Evolutionary conservation across 1,139 yeast species (phyloP).

Genomic region (Nakaseomyces glabratus): DNA sequence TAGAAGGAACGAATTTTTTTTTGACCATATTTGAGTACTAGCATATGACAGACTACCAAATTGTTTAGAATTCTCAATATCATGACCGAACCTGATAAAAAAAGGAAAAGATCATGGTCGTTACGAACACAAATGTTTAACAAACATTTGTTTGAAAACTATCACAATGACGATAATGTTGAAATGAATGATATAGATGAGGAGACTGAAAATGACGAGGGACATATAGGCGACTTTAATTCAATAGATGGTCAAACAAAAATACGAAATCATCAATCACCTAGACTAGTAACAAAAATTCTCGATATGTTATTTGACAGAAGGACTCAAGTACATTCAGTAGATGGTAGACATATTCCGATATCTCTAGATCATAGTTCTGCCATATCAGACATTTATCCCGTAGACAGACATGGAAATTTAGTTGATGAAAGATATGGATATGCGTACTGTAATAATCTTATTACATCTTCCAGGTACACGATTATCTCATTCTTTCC

Average conservation of each 20-base stretch:
- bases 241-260: conserved; percentile 13
- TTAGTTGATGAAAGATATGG: conserved; percentile 56
- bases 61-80: background rate
- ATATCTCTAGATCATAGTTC: conserved; percentile 37
- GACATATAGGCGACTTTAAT: conserved; percentile 12
- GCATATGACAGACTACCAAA: background rate
- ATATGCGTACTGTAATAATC: conserved; percentile 56
- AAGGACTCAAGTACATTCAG: conserved; percentile 34
- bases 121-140: conserved; percentile 65
- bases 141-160: conserved; percentile 33
- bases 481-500: conserved; percentile 76
- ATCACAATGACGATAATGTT: conserved; percentile 21
- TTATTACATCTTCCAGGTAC: conserved; percentile 81
- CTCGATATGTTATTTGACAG: conserved; percentile 29
- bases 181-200: conserved; percentile 25
- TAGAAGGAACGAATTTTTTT: too few species aligned
- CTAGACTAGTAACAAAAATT: conserved; percentile 17
- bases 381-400: conserved; percentile 15
- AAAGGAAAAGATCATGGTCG: conserved; percentile 64
- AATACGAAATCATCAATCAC: conserved; percentile 11
- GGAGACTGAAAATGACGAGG: conserved; percentile 9
- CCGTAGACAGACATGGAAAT: conserved; percentile 19
- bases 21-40: background rate
- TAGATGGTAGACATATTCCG: conserved; percentile 72
- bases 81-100: conserved; percentile 12